Evolutionary conservation across 179 eudicot genomes (phyloP).

Genomic region (Carnegiea gigantea): DNA sequence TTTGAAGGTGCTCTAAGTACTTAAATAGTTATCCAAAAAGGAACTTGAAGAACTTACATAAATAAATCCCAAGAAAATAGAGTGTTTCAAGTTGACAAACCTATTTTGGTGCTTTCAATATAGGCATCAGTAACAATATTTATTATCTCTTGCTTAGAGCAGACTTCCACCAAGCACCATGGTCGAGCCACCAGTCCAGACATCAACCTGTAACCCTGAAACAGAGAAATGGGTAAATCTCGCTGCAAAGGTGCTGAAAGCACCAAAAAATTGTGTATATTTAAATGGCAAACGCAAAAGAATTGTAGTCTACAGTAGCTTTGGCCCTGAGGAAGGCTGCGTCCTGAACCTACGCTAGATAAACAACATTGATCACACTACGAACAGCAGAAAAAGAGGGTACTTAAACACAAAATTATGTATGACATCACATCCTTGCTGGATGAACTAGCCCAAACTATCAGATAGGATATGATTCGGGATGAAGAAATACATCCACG

Average conservation of each 20-base stretch:
- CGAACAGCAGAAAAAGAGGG: not conserved
- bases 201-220: conserved; percentile 81
- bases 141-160: conserved; percentile 79
- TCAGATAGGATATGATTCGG: too few species aligned
- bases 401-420: not conserved
- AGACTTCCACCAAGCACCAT: conserved; percentile 88
- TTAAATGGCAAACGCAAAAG: too few species aligned
- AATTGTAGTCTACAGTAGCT: not conserved
- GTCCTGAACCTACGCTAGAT: too few species aligned
- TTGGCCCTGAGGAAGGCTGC: too few species aligned
- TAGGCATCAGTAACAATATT: conserved; percentile 57
- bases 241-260: not conserved
- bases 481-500: too few species aligned
- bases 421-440: not conserved
- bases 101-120: conserved; percentile 72
- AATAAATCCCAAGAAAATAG: conserved; percentile 1
- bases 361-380: not conserved
- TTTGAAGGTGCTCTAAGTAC: too few species aligned
- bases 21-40: too few species aligned
- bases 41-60: not conserved
- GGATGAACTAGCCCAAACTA: too few species aligned
- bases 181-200: conserved; percentile 67
- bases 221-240: conserved; percentile 9
- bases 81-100: conserved; percentile 28
- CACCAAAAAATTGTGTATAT: not conserved